These are phyloP conservation scores for Ascochyta lentis DNA, from an alignment of 2,329 filamentous ascomycete species.

Conservation along the genomic window DNA sequence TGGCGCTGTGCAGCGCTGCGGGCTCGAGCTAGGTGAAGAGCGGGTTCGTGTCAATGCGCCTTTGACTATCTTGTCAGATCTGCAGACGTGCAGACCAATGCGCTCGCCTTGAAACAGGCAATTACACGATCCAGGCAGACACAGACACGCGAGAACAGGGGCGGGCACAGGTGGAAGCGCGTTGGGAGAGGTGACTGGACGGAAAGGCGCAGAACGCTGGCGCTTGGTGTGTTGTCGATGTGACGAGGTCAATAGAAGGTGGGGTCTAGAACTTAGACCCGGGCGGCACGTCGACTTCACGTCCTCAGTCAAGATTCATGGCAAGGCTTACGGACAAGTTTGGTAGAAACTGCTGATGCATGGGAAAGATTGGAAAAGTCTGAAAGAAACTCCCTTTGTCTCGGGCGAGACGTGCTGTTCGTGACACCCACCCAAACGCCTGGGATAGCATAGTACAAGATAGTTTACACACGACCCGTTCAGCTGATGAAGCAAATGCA, in stretches of 20 bases:
- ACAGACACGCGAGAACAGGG: slow-evolving; percentile 28
- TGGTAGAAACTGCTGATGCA: background rate
- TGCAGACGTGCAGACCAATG: slow-evolving; percentile 33
- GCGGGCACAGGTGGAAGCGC: slow-evolving; percentile 19
- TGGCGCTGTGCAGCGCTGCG: slow-evolving; percentile 10
- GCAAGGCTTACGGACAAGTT: too few species aligned
- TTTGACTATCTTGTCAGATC: slow-evolving; percentile 26
- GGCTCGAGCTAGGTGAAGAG: slow-evolving; percentile 30
- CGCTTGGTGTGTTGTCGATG: slow-evolving; percentile 29
- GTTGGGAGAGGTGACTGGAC: slow-evolving; percentile 31
- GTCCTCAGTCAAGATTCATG: background rate
- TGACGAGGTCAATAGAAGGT: slow-evolving; percentile 31
- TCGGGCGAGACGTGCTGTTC: slow-evolving; percentile 7
- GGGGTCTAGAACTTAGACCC: slow-evolving; percentile 28
- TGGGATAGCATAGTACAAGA: slow-evolving; percentile 10
- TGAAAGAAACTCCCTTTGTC: slow-evolving; percentile 6
- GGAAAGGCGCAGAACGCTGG: slow-evolving; percentile 27
- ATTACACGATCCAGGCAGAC: slow-evolving; percentile 25
- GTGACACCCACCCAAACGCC: slow-evolving; percentile 15
- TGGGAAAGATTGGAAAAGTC: background rate
- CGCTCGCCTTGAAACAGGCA: slow-evolving; percentile 25
- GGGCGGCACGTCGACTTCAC: slow-evolving; percentile 7
- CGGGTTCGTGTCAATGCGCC: slow-evolving; percentile 41
- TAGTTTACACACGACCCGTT: slow-evolving; percentile 10
- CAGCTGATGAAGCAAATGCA: slow-evolving; percentile 97